A percentile compares a stretch with the other conserved stretches of the same genome.
phyloP scores from a whole-genome alignment of 306 rosid species.

The Arachis hypogaea region DNA sequence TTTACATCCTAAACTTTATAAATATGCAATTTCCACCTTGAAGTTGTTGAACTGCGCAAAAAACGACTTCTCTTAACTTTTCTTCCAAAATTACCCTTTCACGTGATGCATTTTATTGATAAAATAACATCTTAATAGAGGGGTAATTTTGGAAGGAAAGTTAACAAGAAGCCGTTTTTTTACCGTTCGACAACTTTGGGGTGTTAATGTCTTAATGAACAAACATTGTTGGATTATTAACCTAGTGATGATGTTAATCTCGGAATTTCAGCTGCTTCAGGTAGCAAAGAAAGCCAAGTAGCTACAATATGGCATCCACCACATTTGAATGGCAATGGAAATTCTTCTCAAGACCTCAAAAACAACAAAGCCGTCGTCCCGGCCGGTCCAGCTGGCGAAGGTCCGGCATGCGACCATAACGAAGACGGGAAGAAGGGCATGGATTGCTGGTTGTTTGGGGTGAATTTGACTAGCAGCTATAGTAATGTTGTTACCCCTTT shows the following conservation, averaged over 20 bases:
- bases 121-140: too few relatives aligned
- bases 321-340: slow-evolving; percentile 51
- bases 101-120: too few relatives aligned
- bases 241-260: slow-evolving; percentile 38
- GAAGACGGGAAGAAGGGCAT: slow-evolving; percentile 47
- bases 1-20: too few relatives aligned
- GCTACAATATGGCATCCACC: slow-evolving; percentile 69
- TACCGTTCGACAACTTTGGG: too few relatives aligned
- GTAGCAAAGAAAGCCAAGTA: slow-evolving; percentile 49
- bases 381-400: slow-evolving; percentile 36
- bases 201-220: too few relatives aligned
- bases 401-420: slow-evolving; percentile 29
- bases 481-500: slow-evolving; percentile 30
- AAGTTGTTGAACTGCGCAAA: too few relatives aligned
- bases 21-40: too few relatives aligned
- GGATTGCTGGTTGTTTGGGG: slow-evolving; percentile 76
- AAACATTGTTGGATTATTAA: neutral
- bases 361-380: slow-evolving; percentile 34
- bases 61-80: too few relatives aligned
- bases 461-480: slow-evolving; percentile 54
- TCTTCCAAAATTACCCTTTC: too few relatives aligned
- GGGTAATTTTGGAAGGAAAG: too few relatives aligned
- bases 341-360: slow-evolving; percentile 46
- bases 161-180: too few relatives aligned
- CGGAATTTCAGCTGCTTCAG: slow-evolving; percentile 54